These are phyloP conservation scores for Umbilicus rupestris DNA, from an alignment of 164 flowering plant genomes.

Conservation along the genomic window DNA sequence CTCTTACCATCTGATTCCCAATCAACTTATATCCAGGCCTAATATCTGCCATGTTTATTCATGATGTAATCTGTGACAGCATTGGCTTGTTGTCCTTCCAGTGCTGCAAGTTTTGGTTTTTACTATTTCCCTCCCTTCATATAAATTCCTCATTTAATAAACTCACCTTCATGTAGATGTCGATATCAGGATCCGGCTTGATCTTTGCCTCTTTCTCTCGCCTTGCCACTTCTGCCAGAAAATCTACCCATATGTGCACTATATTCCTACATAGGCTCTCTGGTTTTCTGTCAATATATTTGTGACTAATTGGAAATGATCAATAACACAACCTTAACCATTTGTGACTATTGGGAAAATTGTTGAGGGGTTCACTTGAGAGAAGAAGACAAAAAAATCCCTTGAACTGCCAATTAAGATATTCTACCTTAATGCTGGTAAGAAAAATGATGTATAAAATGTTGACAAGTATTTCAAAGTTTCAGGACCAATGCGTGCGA, in stretches of 20 bases:
- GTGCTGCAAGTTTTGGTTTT: constrained; percentile 39
- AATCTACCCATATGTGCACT: background rate
- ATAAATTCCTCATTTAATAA: background rate
- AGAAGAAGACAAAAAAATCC: too few relatives aligned
- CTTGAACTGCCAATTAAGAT: too few relatives aligned
- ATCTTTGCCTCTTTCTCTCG: constrained; percentile 8
- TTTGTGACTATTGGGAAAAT: too few relatives aligned
- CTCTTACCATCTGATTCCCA: constrained; percentile 28
- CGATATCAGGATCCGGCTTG: constrained; percentile 10
- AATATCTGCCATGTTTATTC: constrained; percentile 24
- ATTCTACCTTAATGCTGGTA: too few relatives aligned
- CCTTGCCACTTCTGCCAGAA: constrained; percentile 2
- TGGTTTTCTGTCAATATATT: too few relatives aligned
- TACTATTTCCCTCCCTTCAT: background rate
- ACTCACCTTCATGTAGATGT: constrained; percentile 9
- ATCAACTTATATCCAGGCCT: constrained; percentile 26
- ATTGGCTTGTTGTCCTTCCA: constrained; percentile 57
- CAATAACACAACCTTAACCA: too few relatives aligned
- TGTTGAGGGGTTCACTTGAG: too few relatives aligned
- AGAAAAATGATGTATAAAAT: too few relatives aligned
- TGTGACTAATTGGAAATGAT: too few relatives aligned
- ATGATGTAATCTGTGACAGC: constrained; percentile 67
- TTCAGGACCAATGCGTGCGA: too few relatives aligned
- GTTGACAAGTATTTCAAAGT: too few relatives aligned
- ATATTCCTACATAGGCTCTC: too few relatives aligned